These are phyloP conservation scores for Mucuna pruriens DNA, from an alignment of 306 rosid species.

Conservation along the genomic window DNA sequence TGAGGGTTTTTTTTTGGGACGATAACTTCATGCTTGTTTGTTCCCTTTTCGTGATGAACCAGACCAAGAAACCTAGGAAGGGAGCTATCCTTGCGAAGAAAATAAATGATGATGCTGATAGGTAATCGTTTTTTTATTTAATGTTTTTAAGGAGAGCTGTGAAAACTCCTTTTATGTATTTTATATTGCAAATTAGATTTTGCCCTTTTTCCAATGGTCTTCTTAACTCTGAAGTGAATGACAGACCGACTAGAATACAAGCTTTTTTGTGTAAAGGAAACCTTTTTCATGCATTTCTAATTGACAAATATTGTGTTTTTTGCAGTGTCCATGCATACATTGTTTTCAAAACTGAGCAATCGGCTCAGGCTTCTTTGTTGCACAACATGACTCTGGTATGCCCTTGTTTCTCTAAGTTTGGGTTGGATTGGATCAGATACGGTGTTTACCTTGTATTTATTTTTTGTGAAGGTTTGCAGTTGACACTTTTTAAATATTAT, in stretches of 20 bases:
- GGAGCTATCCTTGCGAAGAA: conserved; percentile 81
- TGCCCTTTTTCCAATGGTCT: neutral
- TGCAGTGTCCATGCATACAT: conserved; percentile 86
- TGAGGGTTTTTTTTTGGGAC: neutral
- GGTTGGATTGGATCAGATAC: neutral
- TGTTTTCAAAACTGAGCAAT: conserved; percentile 74
- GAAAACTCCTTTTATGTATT: conserved; percentile 10
- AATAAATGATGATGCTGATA: conserved; percentile 71
- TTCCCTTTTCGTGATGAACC: conserved; percentile 33
- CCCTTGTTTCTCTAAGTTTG: conserved; percentile 21
- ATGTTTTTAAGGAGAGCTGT: neutral
- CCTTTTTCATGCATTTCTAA: conserved; percentile 26
- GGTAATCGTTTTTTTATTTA: conserved; percentile 53
- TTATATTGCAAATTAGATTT: neutral
- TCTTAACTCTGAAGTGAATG: neutral
- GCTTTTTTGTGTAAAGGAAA: conserved; percentile 11
- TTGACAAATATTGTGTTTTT: conserved; percentile 31
- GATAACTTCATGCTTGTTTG: conserved; percentile 8
- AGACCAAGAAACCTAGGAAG: conserved; percentile 89
- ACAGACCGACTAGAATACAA: neutral
- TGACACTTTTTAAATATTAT: neutral
- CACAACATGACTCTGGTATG: conserved; percentile 90
- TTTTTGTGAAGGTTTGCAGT: neutral
- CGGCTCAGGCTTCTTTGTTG: conserved; percentile 83
- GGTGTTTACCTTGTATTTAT: neutral